Conservation (phyloP, 768 basidiomycete genomes). For the Naematelia aurantialba region DNA sequence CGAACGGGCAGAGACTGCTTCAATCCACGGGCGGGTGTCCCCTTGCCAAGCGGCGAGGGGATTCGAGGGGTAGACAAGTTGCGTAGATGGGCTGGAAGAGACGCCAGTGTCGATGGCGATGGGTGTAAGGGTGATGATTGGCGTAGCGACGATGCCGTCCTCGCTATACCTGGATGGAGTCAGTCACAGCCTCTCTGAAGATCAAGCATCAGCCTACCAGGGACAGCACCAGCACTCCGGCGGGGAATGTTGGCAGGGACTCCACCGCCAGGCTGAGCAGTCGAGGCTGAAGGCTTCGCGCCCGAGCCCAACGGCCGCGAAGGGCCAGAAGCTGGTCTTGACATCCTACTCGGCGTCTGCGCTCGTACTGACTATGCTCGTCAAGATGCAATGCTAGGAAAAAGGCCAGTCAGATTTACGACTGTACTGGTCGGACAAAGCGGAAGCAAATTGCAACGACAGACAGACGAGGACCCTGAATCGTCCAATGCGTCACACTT, state of each 20-base stretch:
- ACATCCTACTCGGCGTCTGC: conserved; percentile 25
- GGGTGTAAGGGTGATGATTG: conserved; percentile 29
- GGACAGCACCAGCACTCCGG: conserved; percentile 44
- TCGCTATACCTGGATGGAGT: conserved; percentile 35
- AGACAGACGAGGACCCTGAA: background rate
- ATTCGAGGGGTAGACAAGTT: conserved; percentile 43
- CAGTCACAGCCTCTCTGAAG: background rate
- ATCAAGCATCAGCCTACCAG: conserved; percentile 26
- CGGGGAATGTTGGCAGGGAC: conserved; percentile 30
- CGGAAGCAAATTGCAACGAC: conserved; percentile 3
- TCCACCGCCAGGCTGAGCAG: conserved; percentile 20
- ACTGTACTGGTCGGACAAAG: too few species aligned
- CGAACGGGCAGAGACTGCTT: conserved; percentile 53
- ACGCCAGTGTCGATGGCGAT: conserved; percentile 26
- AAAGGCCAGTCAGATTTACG: conserved; percentile 3
- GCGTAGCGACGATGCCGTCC: conserved; percentile 46
- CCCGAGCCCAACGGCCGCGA: conserved; percentile 32
- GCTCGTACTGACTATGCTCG: background rate
- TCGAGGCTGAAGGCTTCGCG: conserved; percentile 12
- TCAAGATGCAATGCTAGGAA: background rate
- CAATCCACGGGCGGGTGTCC: conserved; percentile 35
- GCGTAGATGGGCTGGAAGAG: conserved; percentile 45
- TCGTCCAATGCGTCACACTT: background rate
- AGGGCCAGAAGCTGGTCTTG: conserved; percentile 32
- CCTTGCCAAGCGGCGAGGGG: conserved; percentile 47